Percentiles rank a stretch among this genome's conserved stretches.
Conservation (phyloP, 164 flowering plant genomes). For the Taxillus chinensis region DNA sequence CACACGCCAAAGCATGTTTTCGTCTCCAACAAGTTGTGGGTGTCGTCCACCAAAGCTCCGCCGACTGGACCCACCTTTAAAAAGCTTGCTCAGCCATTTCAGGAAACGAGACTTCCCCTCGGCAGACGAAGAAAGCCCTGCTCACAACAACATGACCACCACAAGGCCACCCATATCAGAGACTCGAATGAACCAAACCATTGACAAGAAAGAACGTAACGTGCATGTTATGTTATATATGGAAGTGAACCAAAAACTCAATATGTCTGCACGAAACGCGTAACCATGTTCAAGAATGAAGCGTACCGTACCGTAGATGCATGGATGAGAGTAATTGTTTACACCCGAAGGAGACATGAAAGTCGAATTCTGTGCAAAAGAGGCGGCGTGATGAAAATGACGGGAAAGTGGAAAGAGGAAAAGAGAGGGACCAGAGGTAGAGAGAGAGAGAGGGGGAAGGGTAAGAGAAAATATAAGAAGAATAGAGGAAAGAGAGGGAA, state of each 20-base stretch:
- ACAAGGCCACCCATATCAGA: too few relatives aligned
- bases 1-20: slow-evolving; percentile 57
- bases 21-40: slow-evolving; percentile 61
- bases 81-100: slow-evolving; percentile 84
- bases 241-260: not conserved
- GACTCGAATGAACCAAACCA: not conserved
- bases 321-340: slow-evolving; percentile 51
- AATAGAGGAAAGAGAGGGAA: not conserved
- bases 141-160: slow-evolving; percentile 13
- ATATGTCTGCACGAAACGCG: too few relatives aligned
- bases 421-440: not conserved
- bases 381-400: slow-evolving; percentile 1
- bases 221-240: too few relatives aligned
- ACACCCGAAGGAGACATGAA: slow-evolving; percentile 53
- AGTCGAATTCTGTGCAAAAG: slow-evolving; percentile 3
- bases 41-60: slow-evolving; percentile 20
- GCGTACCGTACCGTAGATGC: slow-evolving; percentile 37
- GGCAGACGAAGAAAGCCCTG: slow-evolving; percentile 52
- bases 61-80: slow-evolving; percentile 37
- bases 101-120: slow-evolving; percentile 64
- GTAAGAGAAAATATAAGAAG: not conserved
- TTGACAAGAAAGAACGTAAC: not conserved
- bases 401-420: slow-evolving; percentile 10
- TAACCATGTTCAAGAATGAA: not conserved
- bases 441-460: not conserved